These are phyloP conservation scores for Colletotrichum godetiae DNA, from an alignment of 2,329 filamentous ascomycete genomes.

Conservation along the genomic window DNA sequence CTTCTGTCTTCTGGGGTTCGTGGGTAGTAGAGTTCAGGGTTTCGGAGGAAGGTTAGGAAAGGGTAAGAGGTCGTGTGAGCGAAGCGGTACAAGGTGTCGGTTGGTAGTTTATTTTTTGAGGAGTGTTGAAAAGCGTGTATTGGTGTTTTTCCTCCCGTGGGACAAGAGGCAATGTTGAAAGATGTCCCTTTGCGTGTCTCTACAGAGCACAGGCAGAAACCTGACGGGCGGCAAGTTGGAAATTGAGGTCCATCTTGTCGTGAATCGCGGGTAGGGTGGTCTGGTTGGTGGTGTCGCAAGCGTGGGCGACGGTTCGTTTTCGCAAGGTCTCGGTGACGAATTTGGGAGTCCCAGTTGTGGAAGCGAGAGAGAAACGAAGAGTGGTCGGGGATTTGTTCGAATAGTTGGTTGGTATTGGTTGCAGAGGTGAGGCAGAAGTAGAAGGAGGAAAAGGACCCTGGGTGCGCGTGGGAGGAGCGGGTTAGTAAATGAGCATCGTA, in stretches of 20 bases:
- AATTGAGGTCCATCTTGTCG: conserved; percentile 37
- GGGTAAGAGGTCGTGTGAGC: conserved; percentile 36
- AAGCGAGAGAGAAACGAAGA: neutral
- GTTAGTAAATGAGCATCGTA: conserved; percentile 35
- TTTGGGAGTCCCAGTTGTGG: neutral
- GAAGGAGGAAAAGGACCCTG: neutral
- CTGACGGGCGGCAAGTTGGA: conserved; percentile 37
- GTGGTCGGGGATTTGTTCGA: neutral
- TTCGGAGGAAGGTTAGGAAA: conserved; percentile 7
- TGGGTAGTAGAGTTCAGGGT: neutral
- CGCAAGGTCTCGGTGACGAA: conserved; percentile 28
- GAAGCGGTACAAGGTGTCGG: neutral
- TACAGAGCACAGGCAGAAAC: conserved; percentile 34
- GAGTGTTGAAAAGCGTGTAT: conserved; percentile 13
- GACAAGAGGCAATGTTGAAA: conserved; percentile 29
- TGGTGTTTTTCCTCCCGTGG: conserved; percentile 10
- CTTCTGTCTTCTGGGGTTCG: neutral
- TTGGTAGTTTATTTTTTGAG: conserved; percentile 7
- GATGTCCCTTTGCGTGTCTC: conserved; percentile 22
- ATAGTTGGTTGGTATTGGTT: neutral
- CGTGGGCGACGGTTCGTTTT: conserved; percentile 6
- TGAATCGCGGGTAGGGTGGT: conserved; percentile 5
- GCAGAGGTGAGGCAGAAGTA: neutral
- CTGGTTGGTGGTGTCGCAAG: neutral
- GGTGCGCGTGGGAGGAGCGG: conserved; percentile 26